These are phyloP conservation scores for Stylosanthes scabra DNA, from an alignment of 331 rosid species.

Conservation along the genomic window DNA sequence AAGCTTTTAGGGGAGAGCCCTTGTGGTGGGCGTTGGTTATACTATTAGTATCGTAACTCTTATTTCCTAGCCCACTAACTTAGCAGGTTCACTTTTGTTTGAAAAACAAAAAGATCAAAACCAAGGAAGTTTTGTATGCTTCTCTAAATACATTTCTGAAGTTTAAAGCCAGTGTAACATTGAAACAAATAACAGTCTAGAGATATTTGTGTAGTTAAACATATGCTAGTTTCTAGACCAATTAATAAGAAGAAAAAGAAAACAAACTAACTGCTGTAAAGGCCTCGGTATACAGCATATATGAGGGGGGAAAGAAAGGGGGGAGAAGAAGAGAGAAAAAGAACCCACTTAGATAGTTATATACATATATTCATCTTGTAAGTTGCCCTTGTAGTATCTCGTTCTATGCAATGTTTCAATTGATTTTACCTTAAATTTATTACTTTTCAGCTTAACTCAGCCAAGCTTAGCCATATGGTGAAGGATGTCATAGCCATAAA, in stretches of 20 bases:
- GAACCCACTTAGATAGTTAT: background rate
- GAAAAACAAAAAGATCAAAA: constrained; percentile 25
- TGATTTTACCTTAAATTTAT: background rate
- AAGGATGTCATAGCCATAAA: background rate
- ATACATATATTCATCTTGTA: background rate
- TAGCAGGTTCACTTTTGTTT: background rate
- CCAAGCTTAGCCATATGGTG: constrained; percentile 1
- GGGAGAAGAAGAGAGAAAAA: too few species aligned
- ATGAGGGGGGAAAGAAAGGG: too few species aligned
- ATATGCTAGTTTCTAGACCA: background rate
- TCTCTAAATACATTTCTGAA: background rate
- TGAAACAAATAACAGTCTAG: background rate
- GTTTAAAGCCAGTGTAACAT: background rate
- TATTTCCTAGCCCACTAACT: too few species aligned
- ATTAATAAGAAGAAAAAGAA: background rate
- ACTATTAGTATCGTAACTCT: background rate
- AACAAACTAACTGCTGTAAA: background rate
- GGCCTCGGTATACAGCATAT: background rate
- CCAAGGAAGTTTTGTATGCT: constrained; percentile 1
- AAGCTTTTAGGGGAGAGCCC: background rate
- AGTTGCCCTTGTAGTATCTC: background rate
- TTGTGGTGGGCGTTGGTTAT: background rate
- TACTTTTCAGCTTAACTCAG: background rate
- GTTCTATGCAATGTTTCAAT: constrained; percentile 23
- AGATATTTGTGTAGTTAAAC: background rate